Evolutionary conservation across 2,329 filamentous ascomycete genomes (phyloP).

Genomic region (Tolypocladium inflatum): DNA sequence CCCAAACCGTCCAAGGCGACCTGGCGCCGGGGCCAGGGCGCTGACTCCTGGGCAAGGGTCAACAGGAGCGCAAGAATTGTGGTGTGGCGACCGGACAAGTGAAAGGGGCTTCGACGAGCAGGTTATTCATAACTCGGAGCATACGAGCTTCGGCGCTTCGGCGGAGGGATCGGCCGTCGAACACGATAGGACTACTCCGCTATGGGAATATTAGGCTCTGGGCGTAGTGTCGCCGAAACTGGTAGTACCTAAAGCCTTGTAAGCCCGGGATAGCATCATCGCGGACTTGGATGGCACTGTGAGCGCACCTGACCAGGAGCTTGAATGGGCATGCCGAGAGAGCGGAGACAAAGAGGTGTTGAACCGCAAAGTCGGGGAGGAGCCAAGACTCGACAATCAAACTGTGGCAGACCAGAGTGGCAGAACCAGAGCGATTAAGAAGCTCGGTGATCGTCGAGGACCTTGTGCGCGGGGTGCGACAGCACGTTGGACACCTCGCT

Average conservation of each 20-base stretch:
- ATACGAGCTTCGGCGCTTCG: too few relatives aligned
- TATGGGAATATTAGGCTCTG: too few relatives aligned
- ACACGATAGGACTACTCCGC: too few relatives aligned
- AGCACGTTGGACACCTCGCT: background rate
- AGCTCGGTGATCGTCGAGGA: background rate
- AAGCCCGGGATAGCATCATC: too few relatives aligned
- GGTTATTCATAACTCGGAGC: too few relatives aligned
- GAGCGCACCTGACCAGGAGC: background rate
- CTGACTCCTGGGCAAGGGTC: background rate
- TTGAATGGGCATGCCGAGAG: background rate
- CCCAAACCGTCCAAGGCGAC: background rate
- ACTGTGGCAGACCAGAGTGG: background rate
- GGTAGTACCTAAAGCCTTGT: too few relatives aligned
- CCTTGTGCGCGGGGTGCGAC: background rate
- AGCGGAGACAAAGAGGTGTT: background rate
- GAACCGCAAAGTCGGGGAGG: background rate
- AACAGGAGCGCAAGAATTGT: background rate
- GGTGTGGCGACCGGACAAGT: too few relatives aligned
- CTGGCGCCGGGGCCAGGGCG: background rate
- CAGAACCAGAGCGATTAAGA: too few relatives aligned
- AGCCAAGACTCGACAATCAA: background rate
- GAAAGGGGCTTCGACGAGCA: background rate
- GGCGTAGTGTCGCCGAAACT: too few relatives aligned
- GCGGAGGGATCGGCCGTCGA: too few relatives aligned
- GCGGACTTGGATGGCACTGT: too few relatives aligned